Percentiles rank a stretch among this genome's conserved stretches.
Evolutionary conservation across 2,329 filamentous ascomycete genomes (phyloP).

Genomic region (Rachicladosporium sp.): DNA sequence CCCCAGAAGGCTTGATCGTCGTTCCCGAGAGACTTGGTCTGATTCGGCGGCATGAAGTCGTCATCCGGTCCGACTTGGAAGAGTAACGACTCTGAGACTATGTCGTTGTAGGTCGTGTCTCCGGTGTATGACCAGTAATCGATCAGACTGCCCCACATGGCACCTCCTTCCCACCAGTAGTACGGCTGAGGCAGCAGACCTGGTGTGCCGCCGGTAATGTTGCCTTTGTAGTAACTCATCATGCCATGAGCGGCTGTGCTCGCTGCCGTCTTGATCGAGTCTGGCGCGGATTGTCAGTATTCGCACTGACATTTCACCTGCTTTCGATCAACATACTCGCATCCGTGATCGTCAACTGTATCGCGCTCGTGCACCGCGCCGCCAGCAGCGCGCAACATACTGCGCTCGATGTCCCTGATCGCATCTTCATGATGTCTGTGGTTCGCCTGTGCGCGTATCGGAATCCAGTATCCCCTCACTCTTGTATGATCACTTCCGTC

Average conservation of each 20-base stretch:
- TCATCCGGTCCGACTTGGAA: conserved; percentile 46
- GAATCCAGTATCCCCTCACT: too few species aligned
- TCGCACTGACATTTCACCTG: neutral
- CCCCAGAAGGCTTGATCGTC: conserved; percentile 49
- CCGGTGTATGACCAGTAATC: conserved; percentile 61
- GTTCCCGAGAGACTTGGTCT: conserved; percentile 30
- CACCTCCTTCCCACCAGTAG: conserved; percentile 60
- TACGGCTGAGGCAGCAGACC: conserved; percentile 51
- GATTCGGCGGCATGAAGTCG: conserved; percentile 45
- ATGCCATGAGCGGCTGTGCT: conserved; percentile 34
- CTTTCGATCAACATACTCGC: conserved; percentile 1
- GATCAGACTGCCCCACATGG: conserved; percentile 53
- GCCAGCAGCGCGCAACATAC: conserved; percentile 9
- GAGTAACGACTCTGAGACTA: conserved; percentile 44
- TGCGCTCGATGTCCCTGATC: conserved; percentile 5
- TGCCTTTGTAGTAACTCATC: conserved; percentile 41
- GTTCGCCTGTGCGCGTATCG: too few species aligned
- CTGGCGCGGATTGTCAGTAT: conserved; percentile 7
- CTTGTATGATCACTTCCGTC: too few species aligned
- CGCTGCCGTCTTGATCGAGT: conserved; percentile 34
- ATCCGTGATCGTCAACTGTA: conserved; percentile 5
- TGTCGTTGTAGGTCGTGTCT: conserved; percentile 49
- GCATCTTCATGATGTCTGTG: conserved; percentile 8
- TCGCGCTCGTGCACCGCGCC: conserved; percentile 8
- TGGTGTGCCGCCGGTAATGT: conserved; percentile 37